Evolutionary conservation across 139 green algal genomes (phyloP).

Genomic region (Nannochloris sp.): DNA sequence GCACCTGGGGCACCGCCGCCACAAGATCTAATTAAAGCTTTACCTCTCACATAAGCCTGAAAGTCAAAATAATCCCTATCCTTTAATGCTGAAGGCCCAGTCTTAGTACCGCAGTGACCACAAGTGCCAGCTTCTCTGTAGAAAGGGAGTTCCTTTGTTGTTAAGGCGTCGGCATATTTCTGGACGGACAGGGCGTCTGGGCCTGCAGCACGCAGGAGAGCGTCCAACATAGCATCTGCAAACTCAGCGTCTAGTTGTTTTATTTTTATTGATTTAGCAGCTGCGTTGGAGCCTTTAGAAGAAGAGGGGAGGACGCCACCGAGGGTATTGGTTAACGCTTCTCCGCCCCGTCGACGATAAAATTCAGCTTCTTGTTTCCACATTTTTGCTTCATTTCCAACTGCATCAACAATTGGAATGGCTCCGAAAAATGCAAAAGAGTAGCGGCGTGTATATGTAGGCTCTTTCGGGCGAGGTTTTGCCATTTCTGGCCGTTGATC

Average conservation of each 20-base stretch:
- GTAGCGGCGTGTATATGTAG: too few species aligned
- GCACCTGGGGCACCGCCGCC: not conserved
- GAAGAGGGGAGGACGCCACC: too few species aligned
- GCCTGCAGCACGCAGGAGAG: not conserved
- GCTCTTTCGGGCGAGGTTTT: too few species aligned
- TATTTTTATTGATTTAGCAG: not conserved
- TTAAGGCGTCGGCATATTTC: not conserved
- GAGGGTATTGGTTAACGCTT: not conserved
- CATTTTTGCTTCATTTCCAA: not conserved
- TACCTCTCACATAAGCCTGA: not conserved
- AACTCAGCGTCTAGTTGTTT: constrained; percentile 1
- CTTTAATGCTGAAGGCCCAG: not conserved
- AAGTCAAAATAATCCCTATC: not conserved
- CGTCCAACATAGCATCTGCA: not conserved
- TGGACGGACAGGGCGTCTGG: too few species aligned
- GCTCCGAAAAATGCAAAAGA: too few species aligned
- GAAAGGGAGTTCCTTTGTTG: not conserved
- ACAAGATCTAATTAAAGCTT: not conserved
- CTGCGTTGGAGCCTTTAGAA: not conserved
- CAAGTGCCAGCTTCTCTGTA: not conserved
- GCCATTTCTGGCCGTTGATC: too few species aligned
- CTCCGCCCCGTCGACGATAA: too few species aligned
- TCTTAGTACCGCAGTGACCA: not conserved
- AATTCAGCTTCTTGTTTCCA: not conserved
- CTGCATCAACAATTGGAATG: not conserved